Evolutionary conservation across 495 filamentous ascomycete genomes (phyloP).

Genomic region (Xylaria intraflava): DNA sequence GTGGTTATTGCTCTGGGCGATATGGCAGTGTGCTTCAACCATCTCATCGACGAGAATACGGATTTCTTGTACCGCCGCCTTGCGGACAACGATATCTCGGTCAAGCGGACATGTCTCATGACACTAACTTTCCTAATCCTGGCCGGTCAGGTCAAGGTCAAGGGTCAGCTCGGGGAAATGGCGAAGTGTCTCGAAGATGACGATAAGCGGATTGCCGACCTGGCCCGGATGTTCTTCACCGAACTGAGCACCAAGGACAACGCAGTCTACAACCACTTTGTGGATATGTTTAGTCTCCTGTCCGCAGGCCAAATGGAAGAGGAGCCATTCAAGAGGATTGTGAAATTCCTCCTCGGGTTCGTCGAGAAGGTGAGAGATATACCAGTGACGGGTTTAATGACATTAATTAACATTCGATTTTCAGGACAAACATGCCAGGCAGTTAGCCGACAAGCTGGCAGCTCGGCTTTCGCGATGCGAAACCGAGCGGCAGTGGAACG

Average conservation of each 20-base stretch:
- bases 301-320: constrained; percentile 81
- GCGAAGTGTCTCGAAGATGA: constrained; percentile 95
- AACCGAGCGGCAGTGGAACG: constrained; percentile 91
- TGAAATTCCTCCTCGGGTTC: constrained; percentile 90
- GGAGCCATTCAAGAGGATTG: constrained; percentile 71
- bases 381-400: background rate
- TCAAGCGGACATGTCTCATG: constrained; percentile 98
- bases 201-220: constrained; percentile 86
- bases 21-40: constrained; percentile 99
- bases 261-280: constrained; percentile 98
- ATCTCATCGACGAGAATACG: constrained; percentile 98
- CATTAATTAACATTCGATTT: constrained; percentile 13
- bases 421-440: constrained; percentile 96
- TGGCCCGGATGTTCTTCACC: constrained; percentile 97
- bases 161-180: constrained; percentile 99
- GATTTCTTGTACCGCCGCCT: constrained; percentile 94
- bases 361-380: constrained; percentile 77
- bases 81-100: constrained; percentile 78
- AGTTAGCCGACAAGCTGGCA: constrained; percentile 88
- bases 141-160: constrained; percentile 98
- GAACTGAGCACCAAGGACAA: constrained; percentile 97
- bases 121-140: constrained; percentile 96
- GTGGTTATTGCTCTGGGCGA: constrained; percentile 95
- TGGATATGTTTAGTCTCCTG: constrained; percentile 95
- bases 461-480: constrained; percentile 81